phyloP scores from a whole-genome alignment of 768 basidiomycete species.

The Lyophyllum atratum region DNA sequence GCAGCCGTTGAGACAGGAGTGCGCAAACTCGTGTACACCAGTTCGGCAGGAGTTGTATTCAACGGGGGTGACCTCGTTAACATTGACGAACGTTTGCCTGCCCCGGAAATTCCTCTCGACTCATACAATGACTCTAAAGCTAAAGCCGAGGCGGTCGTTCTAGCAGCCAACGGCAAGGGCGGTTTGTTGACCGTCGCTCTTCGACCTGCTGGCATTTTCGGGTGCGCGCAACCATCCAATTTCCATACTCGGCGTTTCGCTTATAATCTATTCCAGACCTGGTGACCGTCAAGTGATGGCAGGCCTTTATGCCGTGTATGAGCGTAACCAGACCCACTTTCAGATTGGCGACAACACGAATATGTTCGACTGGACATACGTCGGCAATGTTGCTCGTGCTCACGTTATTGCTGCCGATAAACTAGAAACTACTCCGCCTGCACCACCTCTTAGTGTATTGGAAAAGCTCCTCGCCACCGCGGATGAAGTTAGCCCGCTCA shows the following conservation, averaged over 20 bases:
- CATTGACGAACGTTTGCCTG: slow-evolving; percentile 83
- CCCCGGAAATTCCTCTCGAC: slow-evolving; percentile 76
- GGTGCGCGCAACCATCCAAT: slow-evolving; percentile 48
- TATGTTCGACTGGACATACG: slow-evolving; percentile 95
- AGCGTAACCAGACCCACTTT: slow-evolving; percentile 83
- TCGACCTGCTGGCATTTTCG: slow-evolving; percentile 94
- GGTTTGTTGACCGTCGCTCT: slow-evolving; percentile 88
- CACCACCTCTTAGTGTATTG: slow-evolving; percentile 36
- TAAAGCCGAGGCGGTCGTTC: slow-evolving; percentile 79
- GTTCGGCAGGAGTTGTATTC: slow-evolving; percentile 89
- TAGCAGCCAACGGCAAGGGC: slow-evolving; percentile 83
- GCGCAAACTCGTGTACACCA: slow-evolving; percentile 90
- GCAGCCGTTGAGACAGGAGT: slow-evolving; percentile 76
- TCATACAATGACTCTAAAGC: slow-evolving; percentile 96
- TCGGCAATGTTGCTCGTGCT: slow-evolving; percentile 92
- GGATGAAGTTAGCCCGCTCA: slow-evolving; percentile 44
- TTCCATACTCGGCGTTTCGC: background rate
- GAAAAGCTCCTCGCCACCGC: slow-evolving; percentile 36
- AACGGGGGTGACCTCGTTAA: slow-evolving; percentile 80
- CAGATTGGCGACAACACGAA: slow-evolving; percentile 95
- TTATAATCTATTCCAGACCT: slow-evolving; percentile 50
- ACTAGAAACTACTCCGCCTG: slow-evolving; percentile 56
- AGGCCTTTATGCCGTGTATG: slow-evolving; percentile 79
- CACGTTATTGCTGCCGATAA: slow-evolving; percentile 94
- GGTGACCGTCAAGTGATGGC: slow-evolving; percentile 87